Percentiles rank a stretch among this genome's conserved stretches.
Evolutionary conservation across 257 asterid genomes (phyloP).

Genomic region (Cynanchum wilfordii): DNA sequence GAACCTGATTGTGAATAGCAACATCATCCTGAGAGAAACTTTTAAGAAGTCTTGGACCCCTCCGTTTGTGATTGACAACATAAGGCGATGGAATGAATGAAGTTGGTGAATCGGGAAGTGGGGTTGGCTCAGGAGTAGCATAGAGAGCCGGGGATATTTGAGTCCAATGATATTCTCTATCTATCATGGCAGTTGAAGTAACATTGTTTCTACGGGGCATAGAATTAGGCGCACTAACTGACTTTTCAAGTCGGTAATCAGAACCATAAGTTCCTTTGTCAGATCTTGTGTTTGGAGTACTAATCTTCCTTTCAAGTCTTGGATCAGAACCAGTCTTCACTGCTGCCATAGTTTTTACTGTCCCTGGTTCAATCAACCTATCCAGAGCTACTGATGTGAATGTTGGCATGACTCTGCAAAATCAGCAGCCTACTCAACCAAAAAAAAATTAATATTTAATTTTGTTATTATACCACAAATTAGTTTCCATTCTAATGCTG

Average conservation of each 20-base stretch:
- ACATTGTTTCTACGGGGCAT: conserved; percentile 33
- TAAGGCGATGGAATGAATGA: conserved; percentile 89
- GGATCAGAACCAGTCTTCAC: conserved; percentile 31
- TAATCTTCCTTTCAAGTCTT: conserved; percentile 38
- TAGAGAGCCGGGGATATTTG: conserved; percentile 84
- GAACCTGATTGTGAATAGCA: conserved; percentile 26
- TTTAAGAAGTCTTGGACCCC: conserved; percentile 89
- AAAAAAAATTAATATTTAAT: conserved; percentile 11
- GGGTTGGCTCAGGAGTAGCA: conserved; percentile 80
- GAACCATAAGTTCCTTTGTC: conserved; percentile 28
- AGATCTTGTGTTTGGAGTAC: conserved; percentile 31
- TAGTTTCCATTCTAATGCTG: neutral
- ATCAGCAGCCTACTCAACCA: conserved; percentile 43
- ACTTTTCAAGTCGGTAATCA: conserved; percentile 38
- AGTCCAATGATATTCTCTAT: conserved; percentile 62
- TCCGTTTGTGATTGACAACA: conserved; percentile 77
- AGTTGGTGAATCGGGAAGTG: conserved; percentile 85
- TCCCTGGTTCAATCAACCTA: conserved; percentile 69
- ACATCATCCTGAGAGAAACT: conserved; percentile 73
- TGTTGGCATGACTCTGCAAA: conserved; percentile 67
- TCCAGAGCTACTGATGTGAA: conserved; percentile 78
- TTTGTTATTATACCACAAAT: neutral
- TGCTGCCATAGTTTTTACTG: conserved; percentile 40
- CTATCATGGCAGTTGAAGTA: conserved; percentile 25
- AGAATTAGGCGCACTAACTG: conserved; percentile 34